Conservation (phyloP, 805 yeast genomes). For the Candida ortonii region DNA sequence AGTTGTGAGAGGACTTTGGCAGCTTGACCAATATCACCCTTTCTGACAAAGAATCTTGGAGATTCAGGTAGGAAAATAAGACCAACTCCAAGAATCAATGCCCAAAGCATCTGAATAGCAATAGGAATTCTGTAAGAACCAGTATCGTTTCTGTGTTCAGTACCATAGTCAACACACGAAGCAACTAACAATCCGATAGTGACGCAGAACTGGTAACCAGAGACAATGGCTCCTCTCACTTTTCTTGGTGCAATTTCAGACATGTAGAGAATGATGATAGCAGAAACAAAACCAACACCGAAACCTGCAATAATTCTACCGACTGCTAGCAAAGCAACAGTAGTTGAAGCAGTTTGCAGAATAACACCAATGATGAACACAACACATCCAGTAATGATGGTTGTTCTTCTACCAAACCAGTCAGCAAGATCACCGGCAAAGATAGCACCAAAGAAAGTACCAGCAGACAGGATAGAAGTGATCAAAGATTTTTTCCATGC, state of each 20-base stretch:
- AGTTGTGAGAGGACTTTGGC: slow-evolving; percentile 51
- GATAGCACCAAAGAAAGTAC: slow-evolving; percentile 69
- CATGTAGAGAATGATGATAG: slow-evolving; percentile 74
- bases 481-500: slow-evolving; percentile 43
- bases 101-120: slow-evolving; percentile 70
- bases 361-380: slow-evolving; percentile 48
- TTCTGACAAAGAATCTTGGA: slow-evolving; percentile 67
- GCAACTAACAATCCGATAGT: slow-evolving; percentile 75
- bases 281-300: slow-evolving; percentile 76
- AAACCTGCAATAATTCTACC: slow-evolving; percentile 74
- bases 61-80: slow-evolving; percentile 69
- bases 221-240: slow-evolving; percentile 75
- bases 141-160: slow-evolving; percentile 48
- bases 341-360: slow-evolving; percentile 45
- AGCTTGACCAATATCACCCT: slow-evolving; percentile 56
- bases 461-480: slow-evolving; percentile 71
- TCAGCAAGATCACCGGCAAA: slow-evolving; percentile 53
- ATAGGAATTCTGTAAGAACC: slow-evolving; percentile 75
- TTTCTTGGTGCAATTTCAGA: slow-evolving; percentile 77
- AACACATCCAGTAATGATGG: slow-evolving; percentile 41
- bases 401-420: slow-evolving; percentile 46
- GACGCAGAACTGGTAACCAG: slow-evolving; percentile 61
- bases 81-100: slow-evolving; percentile 58
- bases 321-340: slow-evolving; percentile 51
- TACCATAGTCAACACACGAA: slow-evolving; percentile 67